A percentile compares a stretch with the other conserved stretches of the same genome.
Conservation (phyloP, 129 eudicot species). For the Kitagawia praeruptora region DNA sequence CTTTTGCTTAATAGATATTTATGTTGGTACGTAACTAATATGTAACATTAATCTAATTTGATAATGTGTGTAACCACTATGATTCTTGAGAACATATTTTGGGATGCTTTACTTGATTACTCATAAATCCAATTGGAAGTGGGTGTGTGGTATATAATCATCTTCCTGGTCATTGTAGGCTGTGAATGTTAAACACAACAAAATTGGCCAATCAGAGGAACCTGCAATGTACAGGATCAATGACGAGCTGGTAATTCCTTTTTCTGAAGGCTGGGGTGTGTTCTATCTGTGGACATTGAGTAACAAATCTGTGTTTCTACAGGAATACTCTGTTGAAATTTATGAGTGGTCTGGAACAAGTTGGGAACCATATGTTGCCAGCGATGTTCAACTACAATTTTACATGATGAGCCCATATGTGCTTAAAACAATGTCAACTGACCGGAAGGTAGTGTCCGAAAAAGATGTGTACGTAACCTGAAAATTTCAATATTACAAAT, state of each 20-base stretch:
- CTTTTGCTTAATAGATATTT: background rate
- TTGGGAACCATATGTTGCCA: slow-evolving; percentile 86
- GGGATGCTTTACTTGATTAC: background rate
- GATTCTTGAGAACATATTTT: background rate
- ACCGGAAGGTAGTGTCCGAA: slow-evolving; percentile 53
- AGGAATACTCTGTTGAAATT: slow-evolving; percentile 85
- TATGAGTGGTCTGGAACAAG: slow-evolving; percentile 85
- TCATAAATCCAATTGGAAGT: background rate
- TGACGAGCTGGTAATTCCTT: slow-evolving; percentile 67
- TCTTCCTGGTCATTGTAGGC: slow-evolving; percentile 44
- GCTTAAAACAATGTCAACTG: slow-evolving; percentile 63
- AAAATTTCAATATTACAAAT: background rate
- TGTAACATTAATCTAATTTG: background rate
- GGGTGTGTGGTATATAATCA: background rate
- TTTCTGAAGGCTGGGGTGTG: background rate
- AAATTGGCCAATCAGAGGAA: slow-evolving; percentile 77
- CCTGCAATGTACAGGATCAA: slow-evolving; percentile 87
- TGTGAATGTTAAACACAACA: slow-evolving; percentile 78
- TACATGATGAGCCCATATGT: slow-evolving; percentile 99
- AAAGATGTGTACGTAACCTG: background rate
- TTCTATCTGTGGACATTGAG: background rate
- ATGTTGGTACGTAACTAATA: background rate
- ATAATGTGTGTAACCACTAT: background rate
- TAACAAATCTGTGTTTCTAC: slow-evolving; percentile 15
- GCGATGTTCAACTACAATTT: slow-evolving; percentile 91